Evolutionary conservation across 495 filamentous ascomycete species (phyloP).

Genomic region (Hyphodiscus hymeniophilus): DNA sequence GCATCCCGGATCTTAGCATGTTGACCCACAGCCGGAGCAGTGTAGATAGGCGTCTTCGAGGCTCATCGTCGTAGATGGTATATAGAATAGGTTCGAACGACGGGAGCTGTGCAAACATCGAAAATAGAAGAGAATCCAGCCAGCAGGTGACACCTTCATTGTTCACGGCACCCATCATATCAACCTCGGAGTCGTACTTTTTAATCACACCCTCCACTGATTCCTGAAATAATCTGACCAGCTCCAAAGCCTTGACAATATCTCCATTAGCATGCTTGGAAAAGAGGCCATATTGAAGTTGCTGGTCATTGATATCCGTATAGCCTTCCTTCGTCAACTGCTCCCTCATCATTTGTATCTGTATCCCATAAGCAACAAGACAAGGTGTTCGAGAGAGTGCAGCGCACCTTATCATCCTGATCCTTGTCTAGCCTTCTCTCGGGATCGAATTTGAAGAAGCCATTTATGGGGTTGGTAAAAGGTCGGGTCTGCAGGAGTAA

Average conservation of each 20-base stretch:
- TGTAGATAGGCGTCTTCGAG: conserved; percentile 61
- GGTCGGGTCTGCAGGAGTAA: conserved; percentile 31
- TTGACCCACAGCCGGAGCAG: conserved; percentile 89
- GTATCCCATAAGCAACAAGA: not conserved
- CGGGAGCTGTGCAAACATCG: conserved; percentile 87
- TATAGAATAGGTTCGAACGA: conserved; percentile 88
- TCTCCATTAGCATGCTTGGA: conserved; percentile 59
- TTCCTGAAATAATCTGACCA: conserved; percentile 67
- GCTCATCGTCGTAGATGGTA: conserved; percentile 59
- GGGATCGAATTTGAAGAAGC: conserved; percentile 48
- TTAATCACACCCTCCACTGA: conserved; percentile 74
- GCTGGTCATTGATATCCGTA: conserved; percentile 45
- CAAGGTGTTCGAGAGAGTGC: not conserved
- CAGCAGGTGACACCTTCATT: conserved; percentile 83
- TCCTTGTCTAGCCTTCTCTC: conserved; percentile 44
- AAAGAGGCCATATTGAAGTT: conserved; percentile 62
- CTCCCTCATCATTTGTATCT: conserved; percentile 49
- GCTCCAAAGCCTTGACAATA: conserved; percentile 61
- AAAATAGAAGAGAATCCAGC: conserved; percentile 84
- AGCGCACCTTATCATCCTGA: conserved; percentile 41
- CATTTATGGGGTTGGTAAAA: conserved; percentile 17
- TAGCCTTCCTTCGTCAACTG: conserved; percentile 45
- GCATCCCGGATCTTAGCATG: conserved; percentile 70
- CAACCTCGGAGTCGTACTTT: conserved; percentile 57
- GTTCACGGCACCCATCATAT: conserved; percentile 82